Percentiles rank a stretch among this genome's conserved stretches.
Conservation (phyloP, 2,329 filamentous ascomycete species). For the Piedraia hortae region DNA sequence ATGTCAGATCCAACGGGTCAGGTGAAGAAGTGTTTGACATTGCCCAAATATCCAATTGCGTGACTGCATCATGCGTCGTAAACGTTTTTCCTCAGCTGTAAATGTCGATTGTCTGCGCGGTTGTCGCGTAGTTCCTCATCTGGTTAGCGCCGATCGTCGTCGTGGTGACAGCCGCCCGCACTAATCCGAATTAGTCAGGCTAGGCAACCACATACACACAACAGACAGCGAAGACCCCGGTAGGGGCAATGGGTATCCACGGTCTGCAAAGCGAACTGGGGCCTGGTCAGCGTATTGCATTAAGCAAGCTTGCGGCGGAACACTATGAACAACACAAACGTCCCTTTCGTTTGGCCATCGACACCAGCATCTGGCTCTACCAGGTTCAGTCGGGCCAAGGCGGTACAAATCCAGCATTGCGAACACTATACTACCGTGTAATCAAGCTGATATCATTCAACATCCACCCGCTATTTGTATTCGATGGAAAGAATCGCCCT, state of each 20-base stretch:
- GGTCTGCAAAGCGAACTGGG: constrained; percentile 85
- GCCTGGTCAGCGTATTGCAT: constrained; percentile 45
- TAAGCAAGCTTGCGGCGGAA: constrained; percentile 57
- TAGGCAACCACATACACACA: too few species aligned
- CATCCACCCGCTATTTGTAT: constrained; percentile 74
- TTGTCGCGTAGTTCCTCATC: too few species aligned
- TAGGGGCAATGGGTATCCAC: constrained; percentile 6
- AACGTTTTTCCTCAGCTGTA: too few species aligned
- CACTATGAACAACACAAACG: constrained; percentile 41
- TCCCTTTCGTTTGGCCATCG: constrained; percentile 67
- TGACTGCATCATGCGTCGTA: too few species aligned
- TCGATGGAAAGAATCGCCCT: constrained; percentile 66
- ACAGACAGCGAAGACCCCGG: too few species aligned
- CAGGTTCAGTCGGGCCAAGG: constrained; percentile 66
- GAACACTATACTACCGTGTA: constrained; percentile 80
- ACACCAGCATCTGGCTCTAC: constrained; percentile 93
- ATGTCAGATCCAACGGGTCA: too few species aligned
- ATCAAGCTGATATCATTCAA: constrained; percentile 46
- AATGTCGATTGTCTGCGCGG: too few species aligned
- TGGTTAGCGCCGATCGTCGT: too few species aligned
- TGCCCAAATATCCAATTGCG: too few species aligned
- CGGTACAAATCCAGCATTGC: constrained; percentile 65
- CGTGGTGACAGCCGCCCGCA: too few species aligned
- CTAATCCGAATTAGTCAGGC: too few species aligned
- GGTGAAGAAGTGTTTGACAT: too few species aligned